These are phyloP conservation scores for Yamadazyma phyllophila DNA, from an alignment of 805 yeast species.

Conservation along the genomic window DNA sequence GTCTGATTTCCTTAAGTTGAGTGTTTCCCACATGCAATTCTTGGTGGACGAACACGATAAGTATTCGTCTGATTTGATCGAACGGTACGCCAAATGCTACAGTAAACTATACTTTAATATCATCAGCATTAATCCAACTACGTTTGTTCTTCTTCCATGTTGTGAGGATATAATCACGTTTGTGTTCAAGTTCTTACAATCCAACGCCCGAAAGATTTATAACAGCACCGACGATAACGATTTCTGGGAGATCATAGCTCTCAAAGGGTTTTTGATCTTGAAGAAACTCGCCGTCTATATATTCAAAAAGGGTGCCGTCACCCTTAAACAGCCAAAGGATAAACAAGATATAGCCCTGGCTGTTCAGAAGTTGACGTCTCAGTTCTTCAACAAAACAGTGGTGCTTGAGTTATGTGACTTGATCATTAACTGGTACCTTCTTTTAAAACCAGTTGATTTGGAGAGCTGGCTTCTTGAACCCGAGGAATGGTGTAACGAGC, in stretches of 20 bases:
- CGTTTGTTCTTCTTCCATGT: slow-evolving; percentile 66
- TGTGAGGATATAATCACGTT: slow-evolving; percentile 60
- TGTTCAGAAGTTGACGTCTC: slow-evolving; percentile 46
- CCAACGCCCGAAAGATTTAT: slow-evolving; percentile 65
- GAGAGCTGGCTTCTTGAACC: slow-evolving; percentile 85
- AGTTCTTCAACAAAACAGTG: slow-evolving; percentile 57
- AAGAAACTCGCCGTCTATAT: slow-evolving; percentile 62
- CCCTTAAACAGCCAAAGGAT: slow-evolving; percentile 62
- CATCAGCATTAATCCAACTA: slow-evolving; percentile 59
- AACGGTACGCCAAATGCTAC: slow-evolving; percentile 69
- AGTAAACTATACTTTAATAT: slow-evolving; percentile 70
- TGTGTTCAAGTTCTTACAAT: slow-evolving; percentile 57
- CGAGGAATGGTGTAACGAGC: slow-evolving; percentile 90
- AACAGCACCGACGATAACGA: slow-evolving; percentile 54
- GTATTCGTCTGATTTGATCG: slow-evolving; percentile 49
- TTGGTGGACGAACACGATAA: slow-evolving; percentile 55
- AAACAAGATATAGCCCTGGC: slow-evolving; percentile 62
- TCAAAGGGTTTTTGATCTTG: slow-evolving; percentile 62
- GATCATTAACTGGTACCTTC: slow-evolving; percentile 70
- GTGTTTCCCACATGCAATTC: slow-evolving; percentile 58
- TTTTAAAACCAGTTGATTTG: slow-evolving; percentile 70
- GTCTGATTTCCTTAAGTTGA: slow-evolving; percentile 55
- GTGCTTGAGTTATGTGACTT: slow-evolving; percentile 61
- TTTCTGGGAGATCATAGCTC: slow-evolving; percentile 74
- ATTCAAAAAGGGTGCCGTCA: slow-evolving; percentile 64